Evolutionary conservation across 345 rosid genomes (phyloP), one percentile per base, ranked within the genome.

Genomic region (Clausena lansium): DNA sequence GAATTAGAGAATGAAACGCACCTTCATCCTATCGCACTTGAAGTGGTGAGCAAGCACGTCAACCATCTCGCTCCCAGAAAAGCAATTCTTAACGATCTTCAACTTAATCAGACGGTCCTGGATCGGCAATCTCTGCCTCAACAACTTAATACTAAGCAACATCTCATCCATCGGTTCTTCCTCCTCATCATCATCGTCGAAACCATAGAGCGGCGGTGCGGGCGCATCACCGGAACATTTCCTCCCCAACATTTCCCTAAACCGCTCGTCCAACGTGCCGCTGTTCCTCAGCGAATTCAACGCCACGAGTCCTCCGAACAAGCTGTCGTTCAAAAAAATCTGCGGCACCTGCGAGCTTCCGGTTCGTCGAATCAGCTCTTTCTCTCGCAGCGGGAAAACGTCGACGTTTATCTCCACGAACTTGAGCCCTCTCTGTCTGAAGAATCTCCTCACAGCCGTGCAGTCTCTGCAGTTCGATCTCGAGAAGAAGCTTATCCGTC

Each of bases 31-130:
- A 63, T 89, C 91, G 87, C 97, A 92, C 80, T 87, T 91, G 81
- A 91, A 78, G 84, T 90, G 89, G 63, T 84, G 80, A 77, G 85
- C 75, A 58, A 96, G 81, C 63, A 90, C 84, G 83, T 96, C 95
- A 62, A 94, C 84, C 97, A 92, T 74, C 80, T 92, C 91, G 10
- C 67, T 67, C 22, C 97, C 98, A n/a, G 94, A 73, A 78, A 94
- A 96, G 86, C 99, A 96, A 55, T 90, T 94, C 82, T 88, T 90
- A 2, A 90, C 92, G 36, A 96, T 86, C 89, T 90, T 94, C 98
- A 96, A 88, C 95, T 84, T 96, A 87, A 88, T 77, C 79, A 94
- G 78, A 24, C 97, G 94, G 75, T 96, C 98, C 80, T 92, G 90
- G 54, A 94, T 92, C 6, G 95, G 97, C 75, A 96, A 77, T 67